Evolutionary conservation across 345 rosid species (phyloP).

Genomic region (Salix caprea): DNA sequence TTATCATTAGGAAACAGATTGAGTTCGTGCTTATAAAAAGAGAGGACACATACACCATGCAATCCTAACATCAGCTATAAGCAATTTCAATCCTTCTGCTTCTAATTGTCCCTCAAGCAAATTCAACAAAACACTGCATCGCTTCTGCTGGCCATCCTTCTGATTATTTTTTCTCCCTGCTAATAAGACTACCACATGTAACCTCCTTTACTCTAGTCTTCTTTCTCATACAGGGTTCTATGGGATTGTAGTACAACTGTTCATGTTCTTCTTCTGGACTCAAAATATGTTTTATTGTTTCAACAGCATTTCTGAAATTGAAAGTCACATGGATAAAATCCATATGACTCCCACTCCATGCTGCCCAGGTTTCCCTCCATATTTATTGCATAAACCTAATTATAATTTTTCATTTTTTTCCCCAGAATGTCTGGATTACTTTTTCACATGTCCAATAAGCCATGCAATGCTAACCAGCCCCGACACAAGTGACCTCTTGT

Average conservation of each 20-base stretch:
- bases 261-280: background rate
- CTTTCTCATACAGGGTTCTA: background rate
- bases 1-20: background rate
- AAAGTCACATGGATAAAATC: background rate
- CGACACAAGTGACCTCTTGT: background rate
- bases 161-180: background rate
- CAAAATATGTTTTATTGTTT: background rate
- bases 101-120: background rate
- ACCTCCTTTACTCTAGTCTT: background rate
- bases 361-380: background rate
- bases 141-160: background rate
- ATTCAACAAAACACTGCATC: background rate
- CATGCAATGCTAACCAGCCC: background rate
- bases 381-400: background rate
- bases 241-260: background rate
- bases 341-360: background rate
- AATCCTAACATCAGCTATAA: background rate
- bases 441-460: background rate
- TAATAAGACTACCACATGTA: background rate
- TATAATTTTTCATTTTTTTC: background rate
- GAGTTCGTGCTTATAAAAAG: background rate
- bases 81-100: background rate
- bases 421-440: background rate
- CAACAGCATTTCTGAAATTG: background rate
- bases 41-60: background rate